Base-by-base conservation (phyloP, 352 stramenopile genomes). In the Phytopythium aichiense region DNA sequence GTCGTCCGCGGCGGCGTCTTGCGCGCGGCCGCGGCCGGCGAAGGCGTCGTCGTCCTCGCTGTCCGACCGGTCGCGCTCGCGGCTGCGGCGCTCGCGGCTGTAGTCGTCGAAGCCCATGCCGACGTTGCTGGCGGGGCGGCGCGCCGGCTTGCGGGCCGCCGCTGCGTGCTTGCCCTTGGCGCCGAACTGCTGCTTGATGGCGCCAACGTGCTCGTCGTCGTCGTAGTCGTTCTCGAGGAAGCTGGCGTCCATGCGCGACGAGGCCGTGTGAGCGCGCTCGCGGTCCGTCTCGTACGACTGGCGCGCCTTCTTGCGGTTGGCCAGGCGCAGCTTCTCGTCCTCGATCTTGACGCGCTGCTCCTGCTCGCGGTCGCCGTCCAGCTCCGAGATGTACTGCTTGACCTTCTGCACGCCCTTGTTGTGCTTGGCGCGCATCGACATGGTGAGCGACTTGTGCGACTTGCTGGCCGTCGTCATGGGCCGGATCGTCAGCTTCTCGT, bases 401-500 rank as follows among this genome's bases (percentile, higher is more conserved):
- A 94, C 77, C 61, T 88, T 88, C 65, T 93, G 83, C 48, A 92
- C 79, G 35, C 80, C 87, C 74, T 95, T 95, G 76, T 94, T 95
- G 72, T 95, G 87, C 59, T 92, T 91, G 43, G 87, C 87, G 12
- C 87, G 84, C 84, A 95, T 92, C 45, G 87, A 94, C 87, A 95
- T 93, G 56, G 81, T 95, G 18, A 95, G 72, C 60, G 83, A 92
- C 67, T 90, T 89, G 74, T 95, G 87, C 30, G 87, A 93, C 69
- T 91, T 92, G 60, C 81, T 92, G 31, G 76, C 72, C 15, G 80
- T 93, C 4, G 87, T 91, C 72, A 90, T 92, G 11, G 87, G 87
- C n/a, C 84, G 84, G 60, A 95, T 94, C 68, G 81, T 95, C 56
- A 95, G 74, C 66, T 95, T 95, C 51, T 91, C 77, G 53, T 84